Conservation (phyloP, 2,329 filamentous ascomycete genomes). For the Aphanocladium album region DNA sequence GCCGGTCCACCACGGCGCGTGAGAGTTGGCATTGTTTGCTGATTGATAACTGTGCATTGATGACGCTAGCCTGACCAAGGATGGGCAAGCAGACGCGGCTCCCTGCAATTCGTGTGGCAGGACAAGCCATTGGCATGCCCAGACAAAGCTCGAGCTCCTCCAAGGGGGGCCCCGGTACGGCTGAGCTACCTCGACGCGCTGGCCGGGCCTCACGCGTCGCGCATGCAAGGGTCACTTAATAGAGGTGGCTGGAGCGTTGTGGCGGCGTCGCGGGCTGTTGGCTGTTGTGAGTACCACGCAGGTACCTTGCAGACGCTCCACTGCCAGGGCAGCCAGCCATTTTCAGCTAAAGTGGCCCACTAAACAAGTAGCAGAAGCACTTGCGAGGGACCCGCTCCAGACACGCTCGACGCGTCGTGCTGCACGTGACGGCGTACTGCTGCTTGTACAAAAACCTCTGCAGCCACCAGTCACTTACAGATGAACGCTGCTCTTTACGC, state of each 20-base stretch:
- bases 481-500: conserved; percentile 21
- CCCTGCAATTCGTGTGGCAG: conserved; percentile 17
- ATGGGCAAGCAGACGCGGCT: conserved; percentile 12
- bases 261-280: background rate
- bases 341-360: conserved; percentile 22
- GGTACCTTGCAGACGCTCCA: conserved; percentile 13
- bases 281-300: conserved; percentile 15
- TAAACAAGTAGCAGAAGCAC: background rate
- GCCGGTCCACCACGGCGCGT: conserved; percentile 19
- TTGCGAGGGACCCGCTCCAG: conserved; percentile 14
- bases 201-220: conserved; percentile 18
- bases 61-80: conserved; percentile 20
- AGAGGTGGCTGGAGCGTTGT: conserved; percentile 16
- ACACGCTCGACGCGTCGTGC: conserved; percentile 31
- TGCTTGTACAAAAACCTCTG: conserved; percentile 35
- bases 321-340: conserved; percentile 9
- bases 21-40: conserved; percentile 23
- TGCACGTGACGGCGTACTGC: conserved; percentile 34
- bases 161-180: background rate
- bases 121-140: conserved; percentile 15
- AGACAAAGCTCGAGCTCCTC: conserved; percentile 1
- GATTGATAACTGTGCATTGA: conserved; percentile 25
- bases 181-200: conserved; percentile 20
- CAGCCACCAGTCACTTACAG: conserved; percentile 22
- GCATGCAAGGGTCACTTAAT: conserved; percentile 5